These are phyloP conservation scores for Gnomoniopsis smithogilvyi DNA, from an alignment of 2,329 filamentous ascomycete genomes.

Conservation along the genomic window DNA sequence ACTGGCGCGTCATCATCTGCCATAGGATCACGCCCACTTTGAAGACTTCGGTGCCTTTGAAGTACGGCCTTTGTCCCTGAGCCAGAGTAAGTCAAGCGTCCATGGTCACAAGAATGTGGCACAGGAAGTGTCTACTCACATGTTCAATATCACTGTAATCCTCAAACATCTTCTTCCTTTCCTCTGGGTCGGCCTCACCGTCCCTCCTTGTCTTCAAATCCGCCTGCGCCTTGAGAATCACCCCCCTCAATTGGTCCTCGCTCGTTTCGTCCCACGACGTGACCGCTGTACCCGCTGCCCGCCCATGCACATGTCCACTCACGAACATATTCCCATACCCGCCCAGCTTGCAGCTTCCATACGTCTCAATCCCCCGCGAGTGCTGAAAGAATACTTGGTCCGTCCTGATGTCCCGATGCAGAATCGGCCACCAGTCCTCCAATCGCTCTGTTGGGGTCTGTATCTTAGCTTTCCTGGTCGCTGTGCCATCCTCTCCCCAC, in stretches of 20 bases:
- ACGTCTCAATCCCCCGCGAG: slow-evolving; percentile 44
- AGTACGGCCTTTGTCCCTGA: slow-evolving; percentile 32
- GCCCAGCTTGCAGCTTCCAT: slow-evolving; percentile 53
- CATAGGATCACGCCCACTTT: slow-evolving; percentile 36
- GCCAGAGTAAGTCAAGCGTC: background rate
- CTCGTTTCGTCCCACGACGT: slow-evolving; percentile 20
- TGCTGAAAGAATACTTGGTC: slow-evolving; percentile 50
- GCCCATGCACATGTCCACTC: slow-evolving; percentile 31
- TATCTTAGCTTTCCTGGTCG: background rate
- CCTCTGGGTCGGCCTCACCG: too few relatives aligned
- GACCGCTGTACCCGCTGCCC: slow-evolving; percentile 18
- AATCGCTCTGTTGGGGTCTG: background rate
- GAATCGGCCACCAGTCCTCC: slow-evolving; percentile 43
- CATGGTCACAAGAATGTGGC: background rate
- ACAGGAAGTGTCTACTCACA: too few relatives aligned
- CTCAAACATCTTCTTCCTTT: too few relatives aligned
- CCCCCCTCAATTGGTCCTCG: slow-evolving; percentile 18
- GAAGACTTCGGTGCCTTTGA: slow-evolving; percentile 34
- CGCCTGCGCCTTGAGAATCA: slow-evolving; percentile 14
- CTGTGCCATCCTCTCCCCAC: background rate
- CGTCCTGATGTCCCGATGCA: slow-evolving; percentile 46
- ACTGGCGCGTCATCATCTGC: slow-evolving; percentile 37
- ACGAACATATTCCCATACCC: slow-evolving; percentile 40
- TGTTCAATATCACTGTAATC: background rate
- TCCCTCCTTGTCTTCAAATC: background rate